Base-by-base conservation (phyloP, 1,284 basidiomycete genomes). In the Cystobasidium sp. region DNA sequence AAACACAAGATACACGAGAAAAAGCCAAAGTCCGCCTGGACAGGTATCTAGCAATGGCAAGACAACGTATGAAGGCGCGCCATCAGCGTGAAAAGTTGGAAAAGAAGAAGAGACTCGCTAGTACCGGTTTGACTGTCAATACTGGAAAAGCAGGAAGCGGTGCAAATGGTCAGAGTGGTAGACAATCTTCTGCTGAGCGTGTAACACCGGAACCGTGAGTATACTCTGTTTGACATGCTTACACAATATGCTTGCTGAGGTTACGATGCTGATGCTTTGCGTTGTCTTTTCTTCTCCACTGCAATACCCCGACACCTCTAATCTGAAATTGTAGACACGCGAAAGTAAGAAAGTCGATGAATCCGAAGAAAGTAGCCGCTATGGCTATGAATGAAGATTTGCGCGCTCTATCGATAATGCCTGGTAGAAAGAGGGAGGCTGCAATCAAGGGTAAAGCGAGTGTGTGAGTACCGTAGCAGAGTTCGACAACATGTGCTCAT, bases 21-120 rank as follows among this genome's bases (percentile, higher is more conserved):
- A 66, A 66, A 22, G 64, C 64, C 22, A 51, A 66, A 44, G 51
- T 66, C 18, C 20, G 64, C 14, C n/a, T 66, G 47, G 64, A 66
- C 53, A 51, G 64, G 39, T 66, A 66, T 53, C 24, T 66, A 53
- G 64, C 64, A 31, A 66, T 66, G 64, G 64, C 64, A n/a, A n/a
- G 64, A 52, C 49, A 66, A 43, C 47, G 64, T 41, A 66, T 66
- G 64, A 51, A 53, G 16, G 64, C 64, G 31, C 64, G 64, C 43
- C 64, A 66, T 44, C 64, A 66, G 22, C 47, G 51, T 46, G 64
- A 66, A 47, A 66, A 66, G 51, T 8, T 43, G 37, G 64, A 66
- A 47, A 66, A 66, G 51, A 51, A 52, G 56, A 59, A 59, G 20
- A 59, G 56, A 43, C 20, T 59, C 18, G 56, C 53, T 8, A 37